Percentiles rank a stretch among this genome's conserved stretches.
These are phyloP conservation scores for Clarireedia homoeocarpa DNA, from an alignment of 2,329 filamentous ascomycete species.

Conservation along the genomic window DNA sequence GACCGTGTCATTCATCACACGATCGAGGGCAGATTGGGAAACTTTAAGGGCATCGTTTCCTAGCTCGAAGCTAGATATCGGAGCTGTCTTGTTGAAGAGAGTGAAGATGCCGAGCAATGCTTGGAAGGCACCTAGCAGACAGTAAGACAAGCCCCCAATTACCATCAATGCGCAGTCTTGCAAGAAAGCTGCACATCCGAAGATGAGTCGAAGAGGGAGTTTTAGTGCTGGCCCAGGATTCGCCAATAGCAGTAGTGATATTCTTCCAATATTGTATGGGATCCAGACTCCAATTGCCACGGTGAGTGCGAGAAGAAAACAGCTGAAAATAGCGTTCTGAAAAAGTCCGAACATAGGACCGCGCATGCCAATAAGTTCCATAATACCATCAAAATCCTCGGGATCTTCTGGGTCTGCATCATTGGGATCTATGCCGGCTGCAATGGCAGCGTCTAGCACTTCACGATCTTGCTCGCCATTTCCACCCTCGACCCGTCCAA, in stretches of 20 bases:
- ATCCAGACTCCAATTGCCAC: constrained; percentile 81
- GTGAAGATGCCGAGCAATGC: constrained; percentile 12
- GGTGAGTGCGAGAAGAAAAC: constrained; percentile 79
- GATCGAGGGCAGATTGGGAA: constrained; percentile 22
- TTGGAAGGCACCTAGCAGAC: constrained; percentile 17
- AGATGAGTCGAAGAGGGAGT: constrained; percentile 64
- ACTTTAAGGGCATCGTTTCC: constrained; percentile 17
- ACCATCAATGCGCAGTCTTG: constrained; percentile 67
- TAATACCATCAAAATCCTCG: constrained; percentile 91
- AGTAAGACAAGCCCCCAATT: constrained; percentile 45
- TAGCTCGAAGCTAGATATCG: not conserved
- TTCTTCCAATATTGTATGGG: constrained; percentile 85
- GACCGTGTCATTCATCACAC: constrained; percentile 43
- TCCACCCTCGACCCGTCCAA: constrained; percentile 22
- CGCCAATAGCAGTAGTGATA: constrained; percentile 70
- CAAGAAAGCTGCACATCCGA: constrained; percentile 67
- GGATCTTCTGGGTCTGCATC: constrained; percentile 76
- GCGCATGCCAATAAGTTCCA: constrained; percentile 95
- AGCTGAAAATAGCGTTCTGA: constrained; percentile 92
- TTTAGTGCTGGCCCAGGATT: constrained; percentile 65
- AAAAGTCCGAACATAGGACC: constrained; percentile 83
- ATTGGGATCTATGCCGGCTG: constrained; percentile 63
- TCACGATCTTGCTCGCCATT: constrained; percentile 44
- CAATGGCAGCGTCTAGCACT: constrained; percentile 55
- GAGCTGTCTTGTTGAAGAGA: not conserved